Evolutionary conservation across 129 eudicot species (phyloP).

Genomic region (Dittrichia graveolens): DNA sequence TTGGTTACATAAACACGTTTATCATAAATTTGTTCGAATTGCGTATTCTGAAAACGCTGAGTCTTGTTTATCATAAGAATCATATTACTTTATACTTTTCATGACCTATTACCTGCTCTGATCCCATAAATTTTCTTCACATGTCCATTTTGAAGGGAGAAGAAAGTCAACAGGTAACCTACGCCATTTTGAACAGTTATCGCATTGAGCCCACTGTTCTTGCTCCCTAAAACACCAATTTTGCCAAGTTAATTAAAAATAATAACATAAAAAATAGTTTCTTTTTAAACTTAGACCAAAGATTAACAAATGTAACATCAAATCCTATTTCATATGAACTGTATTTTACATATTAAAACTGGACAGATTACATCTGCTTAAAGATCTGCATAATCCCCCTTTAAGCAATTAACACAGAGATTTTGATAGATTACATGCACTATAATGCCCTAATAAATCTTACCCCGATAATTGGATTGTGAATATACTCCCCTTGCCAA

Average conservation of each 20-base stretch:
- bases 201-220: conserved; percentile 96
- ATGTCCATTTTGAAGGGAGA: conserved; percentile 91
- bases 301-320: background rate
- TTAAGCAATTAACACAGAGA: background rate
- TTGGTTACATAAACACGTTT: background rate
- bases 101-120: conserved; percentile 54
- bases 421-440: background rate
- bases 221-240: conserved; percentile 55
- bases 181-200: conserved; percentile 90
- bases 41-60: background rate
- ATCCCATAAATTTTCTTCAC: conserved; percentile 75
- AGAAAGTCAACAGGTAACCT: conserved; percentile 72
- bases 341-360: background rate
- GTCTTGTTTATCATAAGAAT: too few species aligned
- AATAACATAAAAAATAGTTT: background rate
- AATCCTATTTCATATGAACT: background rate
- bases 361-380: background rate
- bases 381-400: background rate
- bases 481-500: conserved; percentile 87
- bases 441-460: conserved; percentile 11
- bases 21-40: background rate
- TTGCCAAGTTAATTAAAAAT: background rate
- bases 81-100: too few species aligned
- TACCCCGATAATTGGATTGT: conserved; percentile 84
- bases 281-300: background rate